These are phyloP conservation scores for Eucalyptus sp. DNA, from an alignment of 345 rosid species.

Conservation along the genomic window DNA sequence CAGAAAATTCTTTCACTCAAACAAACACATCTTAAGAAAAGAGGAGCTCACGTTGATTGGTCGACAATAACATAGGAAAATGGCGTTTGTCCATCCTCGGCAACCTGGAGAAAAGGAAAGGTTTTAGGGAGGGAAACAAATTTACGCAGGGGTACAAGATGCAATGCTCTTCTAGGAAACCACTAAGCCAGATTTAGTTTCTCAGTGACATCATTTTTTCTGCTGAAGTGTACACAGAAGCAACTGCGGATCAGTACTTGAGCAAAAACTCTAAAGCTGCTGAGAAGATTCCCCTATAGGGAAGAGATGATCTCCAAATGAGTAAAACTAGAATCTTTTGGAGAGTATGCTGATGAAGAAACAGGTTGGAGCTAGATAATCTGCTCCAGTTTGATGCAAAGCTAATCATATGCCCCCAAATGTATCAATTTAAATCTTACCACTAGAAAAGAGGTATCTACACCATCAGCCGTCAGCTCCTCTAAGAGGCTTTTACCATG, in stretches of 20 bases:
- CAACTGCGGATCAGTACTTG: neutral
- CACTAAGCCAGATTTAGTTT: neutral
- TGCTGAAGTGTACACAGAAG: neutral
- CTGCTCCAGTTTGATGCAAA: neutral
- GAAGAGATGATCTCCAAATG: neutral
- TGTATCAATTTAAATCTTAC: neutral
- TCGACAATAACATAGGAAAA: slow-evolving; percentile 84
- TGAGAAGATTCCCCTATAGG: neutral
- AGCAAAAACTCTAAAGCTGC: neutral
- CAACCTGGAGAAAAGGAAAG: slow-evolving; percentile 34
- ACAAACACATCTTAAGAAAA: neutral
- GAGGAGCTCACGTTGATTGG: slow-evolving; percentile 50
- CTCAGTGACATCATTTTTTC: neutral
- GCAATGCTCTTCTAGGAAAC: neutral
- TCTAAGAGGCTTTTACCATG: slow-evolving; percentile 15
- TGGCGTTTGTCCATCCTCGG: slow-evolving; percentile 68
- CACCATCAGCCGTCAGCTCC: slow-evolving; percentile 21
- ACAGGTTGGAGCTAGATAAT: neutral
- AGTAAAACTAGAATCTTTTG: neutral
- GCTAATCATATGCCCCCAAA: neutral
- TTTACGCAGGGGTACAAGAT: neutral
- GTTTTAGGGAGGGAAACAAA: neutral
- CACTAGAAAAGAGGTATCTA: slow-evolving; percentile 28
- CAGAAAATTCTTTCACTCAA: too few relatives aligned
- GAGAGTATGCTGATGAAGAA: neutral